Base-by-base conservation (phyloP, 371 early-diverging fungal genomes). In the Chytridium lagenaria region DNA sequence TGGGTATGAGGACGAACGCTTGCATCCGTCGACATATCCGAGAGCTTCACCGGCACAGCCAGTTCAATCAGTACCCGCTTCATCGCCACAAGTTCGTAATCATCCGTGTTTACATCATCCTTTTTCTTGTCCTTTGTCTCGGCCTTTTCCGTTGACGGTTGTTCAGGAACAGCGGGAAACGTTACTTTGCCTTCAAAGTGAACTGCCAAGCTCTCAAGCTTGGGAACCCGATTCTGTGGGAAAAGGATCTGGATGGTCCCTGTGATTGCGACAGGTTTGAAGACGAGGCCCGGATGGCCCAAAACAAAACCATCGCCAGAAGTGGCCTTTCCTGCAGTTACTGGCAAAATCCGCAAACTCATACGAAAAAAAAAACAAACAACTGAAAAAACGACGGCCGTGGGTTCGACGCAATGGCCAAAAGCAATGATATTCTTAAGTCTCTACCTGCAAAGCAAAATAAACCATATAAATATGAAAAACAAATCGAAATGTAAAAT, bases 241-340 rank as follows among this genome's bases (percentile, higher is more conserved):
- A 33, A 61, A 12, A 33, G 61, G 23, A 61, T 3, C 23, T 61
- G 61, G 23, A 61, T 37, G 30, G 12, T 61, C 34, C 61, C 61
- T 37, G 31, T 7, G 3, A 61, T 34, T 3, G 31, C 12, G 36
- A 61, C 36, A 15, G 61, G 61, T 26, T 61, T 61, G 36, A 22
- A 26, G 37, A 3, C 7, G 61, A 61, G 61, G 61, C 61, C 61
- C 36, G 61, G 61, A 61, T 61, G 61, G 31, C 61, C 61, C 2
- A 33, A 23, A 34, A 61, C 34, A 26, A 61, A 61, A 16, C 61
- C 61, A 16, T 61, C 36, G 61, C 61, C 36, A 15, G 34, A 61
- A 15, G 61, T 34, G 36, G 61, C 61, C 36, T 61, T 28, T 7
- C 36, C 61, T 37, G n/a, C 61, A 31, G 31, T 12, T 10, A 55